phyloP scores from a whole-genome alignment of 2,329 filamentous ascomycete species.

The Cladophialophora yegresii region DNA sequence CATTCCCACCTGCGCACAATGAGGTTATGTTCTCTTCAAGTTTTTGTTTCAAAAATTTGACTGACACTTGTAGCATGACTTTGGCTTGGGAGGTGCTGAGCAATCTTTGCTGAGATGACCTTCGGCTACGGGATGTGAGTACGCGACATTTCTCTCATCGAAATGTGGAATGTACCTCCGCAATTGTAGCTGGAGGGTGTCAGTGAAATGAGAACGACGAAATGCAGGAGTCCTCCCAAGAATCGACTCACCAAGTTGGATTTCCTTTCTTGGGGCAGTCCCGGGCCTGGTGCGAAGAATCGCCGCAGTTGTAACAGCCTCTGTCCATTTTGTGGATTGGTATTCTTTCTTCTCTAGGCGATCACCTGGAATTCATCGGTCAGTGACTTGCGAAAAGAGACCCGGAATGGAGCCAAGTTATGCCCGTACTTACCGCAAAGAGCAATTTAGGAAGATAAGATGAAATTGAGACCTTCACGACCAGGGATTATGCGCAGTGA shows the following conservation, averaged over 20 bases:
- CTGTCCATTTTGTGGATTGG: conserved; percentile 50
- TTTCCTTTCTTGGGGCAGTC: conserved; percentile 83
- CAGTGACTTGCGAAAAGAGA: neutral
- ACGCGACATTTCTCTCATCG: neutral
- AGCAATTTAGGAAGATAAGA: neutral
- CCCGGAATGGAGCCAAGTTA: neutral
- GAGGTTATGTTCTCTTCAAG: conserved; percentile 50
- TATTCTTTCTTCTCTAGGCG: neutral
- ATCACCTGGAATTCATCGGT: conserved; percentile 5
- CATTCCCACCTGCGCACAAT: conserved; percentile 71
- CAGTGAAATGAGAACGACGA: conserved; percentile 31
- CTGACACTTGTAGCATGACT: conserved; percentile 60
- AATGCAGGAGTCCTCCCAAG: conserved; percentile 4
- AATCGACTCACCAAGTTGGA: conserved; percentile 70
- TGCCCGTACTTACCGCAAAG: neutral
- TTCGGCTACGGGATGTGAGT: conserved; percentile 48
- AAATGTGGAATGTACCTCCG: conserved; percentile 60
- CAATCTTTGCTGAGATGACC: conserved; percentile 91
- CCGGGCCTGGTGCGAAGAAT: conserved; percentile 58
- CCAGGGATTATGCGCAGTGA: neutral
- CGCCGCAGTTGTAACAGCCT: conserved; percentile 61
- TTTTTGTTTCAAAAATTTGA: conserved; percentile 14
- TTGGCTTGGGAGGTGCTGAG: conserved; percentile 84
- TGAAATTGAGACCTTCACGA: neutral
- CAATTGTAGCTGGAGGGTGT: conserved; percentile 70